phyloP scores from a whole-genome alignment of 768 basidiomycete genomes.

The Sarcomyxa edulis region DNA sequence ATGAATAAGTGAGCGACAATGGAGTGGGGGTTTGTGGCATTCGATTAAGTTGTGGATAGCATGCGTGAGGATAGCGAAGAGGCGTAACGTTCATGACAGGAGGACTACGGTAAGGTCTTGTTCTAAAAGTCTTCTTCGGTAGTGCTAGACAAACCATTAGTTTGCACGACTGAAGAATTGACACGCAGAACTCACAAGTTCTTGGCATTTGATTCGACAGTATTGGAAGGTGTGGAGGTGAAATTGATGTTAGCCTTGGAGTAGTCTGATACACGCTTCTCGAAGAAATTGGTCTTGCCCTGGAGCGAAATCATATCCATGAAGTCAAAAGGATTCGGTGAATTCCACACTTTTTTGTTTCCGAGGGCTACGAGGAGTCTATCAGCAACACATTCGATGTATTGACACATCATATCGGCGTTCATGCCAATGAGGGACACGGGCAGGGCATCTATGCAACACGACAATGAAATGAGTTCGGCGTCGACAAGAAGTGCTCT shows the following conservation, averaged over 20 bases:
- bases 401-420: constrained; percentile 79
- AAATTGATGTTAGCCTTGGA: constrained; percentile 58
- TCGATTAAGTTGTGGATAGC: too few species aligned
- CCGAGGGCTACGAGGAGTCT: constrained; percentile 81
- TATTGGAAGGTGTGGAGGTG: constrained; percentile 7
- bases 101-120: too few species aligned
- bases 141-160: too few species aligned
- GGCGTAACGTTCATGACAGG: too few species aligned
- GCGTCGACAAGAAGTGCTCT: not conserved
- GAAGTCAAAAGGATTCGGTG: constrained; percentile 84
- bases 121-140: too few species aligned
- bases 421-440: constrained; percentile 92
- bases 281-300: constrained; percentile 97
- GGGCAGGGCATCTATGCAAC: constrained; percentile 86
- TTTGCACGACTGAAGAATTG: too few species aligned
- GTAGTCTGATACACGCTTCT: constrained; percentile 89
- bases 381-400: constrained; percentile 91
- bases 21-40: too few species aligned
- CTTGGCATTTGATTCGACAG: too few species aligned
- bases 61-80: too few species aligned
- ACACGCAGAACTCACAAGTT: too few species aligned
- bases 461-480: not conserved
- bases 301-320: constrained; percentile 95
- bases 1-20: too few species aligned
- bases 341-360: constrained; percentile 72